phyloP scores from a whole-genome alignment of 139 green algal species.

The Micractinium sp. region DNA sequence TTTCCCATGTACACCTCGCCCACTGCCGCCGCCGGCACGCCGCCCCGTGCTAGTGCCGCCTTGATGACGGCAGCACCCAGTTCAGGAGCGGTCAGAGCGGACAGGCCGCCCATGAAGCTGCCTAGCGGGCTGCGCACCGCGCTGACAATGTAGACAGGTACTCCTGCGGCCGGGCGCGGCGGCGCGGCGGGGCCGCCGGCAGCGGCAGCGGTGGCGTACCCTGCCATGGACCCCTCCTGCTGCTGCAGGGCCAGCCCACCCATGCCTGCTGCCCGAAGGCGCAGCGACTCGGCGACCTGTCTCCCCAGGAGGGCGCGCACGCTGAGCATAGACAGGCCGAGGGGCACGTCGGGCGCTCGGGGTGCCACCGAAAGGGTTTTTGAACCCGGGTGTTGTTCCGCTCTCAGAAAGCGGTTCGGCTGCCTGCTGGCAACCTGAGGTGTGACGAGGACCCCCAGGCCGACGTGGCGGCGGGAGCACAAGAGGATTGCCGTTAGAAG shows the following conservation, averaged over 20 bases:
- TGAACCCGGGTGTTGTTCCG: no score
- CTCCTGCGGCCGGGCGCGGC: neutral
- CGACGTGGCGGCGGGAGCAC: no score
- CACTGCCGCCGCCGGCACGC: constrained; percentile 56
- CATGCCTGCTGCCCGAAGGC: neutral
- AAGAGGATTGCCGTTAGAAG: no score
- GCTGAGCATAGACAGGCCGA: neutral
- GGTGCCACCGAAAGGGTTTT: no score
- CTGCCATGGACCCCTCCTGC: neutral
- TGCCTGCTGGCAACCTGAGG: no score
- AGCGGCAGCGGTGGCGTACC: neutral
- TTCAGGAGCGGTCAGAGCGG: constrained; percentile 69
- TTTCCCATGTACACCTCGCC: constrained; percentile 92
- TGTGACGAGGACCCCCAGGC: no score
- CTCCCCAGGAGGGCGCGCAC: neutral
- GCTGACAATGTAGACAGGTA: constrained; percentile 64
- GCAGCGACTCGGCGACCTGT: neutral
- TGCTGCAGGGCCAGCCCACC: neutral
- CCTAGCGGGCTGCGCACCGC: constrained; percentile 80
- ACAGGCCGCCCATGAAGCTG: constrained; percentile 76
- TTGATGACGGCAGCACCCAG: constrained; percentile 83
- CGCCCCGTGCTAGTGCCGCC: constrained; percentile 69
- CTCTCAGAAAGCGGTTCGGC: neutral
- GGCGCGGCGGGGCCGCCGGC: neutral
- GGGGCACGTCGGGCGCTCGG: neutral